Conservation (phyloP, 345 rosid genomes). For the Eucalyptus curtisii region DNA sequence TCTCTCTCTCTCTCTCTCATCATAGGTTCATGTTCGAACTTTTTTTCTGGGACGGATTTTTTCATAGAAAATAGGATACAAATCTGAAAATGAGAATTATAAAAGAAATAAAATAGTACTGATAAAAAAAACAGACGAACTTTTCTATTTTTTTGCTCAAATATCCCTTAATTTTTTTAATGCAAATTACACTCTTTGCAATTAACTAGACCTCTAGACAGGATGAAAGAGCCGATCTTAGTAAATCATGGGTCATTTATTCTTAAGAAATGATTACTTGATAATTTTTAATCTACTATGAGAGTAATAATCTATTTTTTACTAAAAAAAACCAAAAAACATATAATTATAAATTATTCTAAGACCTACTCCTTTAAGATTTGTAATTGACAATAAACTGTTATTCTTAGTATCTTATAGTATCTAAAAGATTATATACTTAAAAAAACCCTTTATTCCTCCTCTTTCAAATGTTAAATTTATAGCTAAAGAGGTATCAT, state of each 20-base stretch:
- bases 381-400: no score
- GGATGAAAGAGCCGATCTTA: neutral
- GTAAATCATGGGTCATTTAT: neutral
- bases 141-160: neutral
- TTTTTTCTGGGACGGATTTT: no score
- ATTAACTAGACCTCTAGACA: neutral
- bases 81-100: accelerated
- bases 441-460: neutral
- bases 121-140: neutral
- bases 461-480: neutral
- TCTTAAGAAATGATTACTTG: no score
- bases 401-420: accelerated
- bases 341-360: no score
- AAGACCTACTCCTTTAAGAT: no score
- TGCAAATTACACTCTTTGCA: neutral
- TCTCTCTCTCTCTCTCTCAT: neutral
- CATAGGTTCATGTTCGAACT: neutral
- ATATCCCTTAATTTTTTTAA: neutral
- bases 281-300: no score
- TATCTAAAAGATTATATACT: accelerated
- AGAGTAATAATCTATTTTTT: no score
- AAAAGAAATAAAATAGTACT: accelerated
- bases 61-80: no score
- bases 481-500: neutral
- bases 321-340: no score